These are phyloP conservation scores for Raddia distichophylla DNA, from an alignment of 176 grass and related monocot genomes.

Conservation along the genomic window DNA sequence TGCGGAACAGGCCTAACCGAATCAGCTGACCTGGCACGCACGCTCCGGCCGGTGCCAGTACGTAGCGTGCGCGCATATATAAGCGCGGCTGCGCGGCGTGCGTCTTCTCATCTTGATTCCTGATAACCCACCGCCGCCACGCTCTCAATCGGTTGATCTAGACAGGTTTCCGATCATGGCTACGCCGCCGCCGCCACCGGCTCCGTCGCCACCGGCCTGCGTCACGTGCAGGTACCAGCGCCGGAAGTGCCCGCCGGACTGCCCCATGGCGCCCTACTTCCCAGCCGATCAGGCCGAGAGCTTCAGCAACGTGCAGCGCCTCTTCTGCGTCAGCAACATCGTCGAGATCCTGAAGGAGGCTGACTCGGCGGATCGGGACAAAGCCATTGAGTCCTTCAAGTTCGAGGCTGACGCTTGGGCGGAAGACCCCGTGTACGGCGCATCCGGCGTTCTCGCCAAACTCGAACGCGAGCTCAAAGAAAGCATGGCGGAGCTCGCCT, in stretches of 20 bases:
- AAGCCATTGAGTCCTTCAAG: slow-evolving; percentile 25
- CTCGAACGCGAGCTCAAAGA: no score
- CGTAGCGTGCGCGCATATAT: no score
- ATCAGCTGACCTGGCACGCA: no score
- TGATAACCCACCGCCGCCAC: no score
- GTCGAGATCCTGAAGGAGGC: background rate
- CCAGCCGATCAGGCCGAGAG: background rate
- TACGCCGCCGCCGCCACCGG: no score
- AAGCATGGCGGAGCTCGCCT: no score
- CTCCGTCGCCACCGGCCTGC: background rate
- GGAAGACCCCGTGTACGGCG: slow-evolving; percentile 32
- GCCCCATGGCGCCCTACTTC: slow-evolving; percentile 43
- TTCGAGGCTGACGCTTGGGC: slow-evolving; percentile 26
- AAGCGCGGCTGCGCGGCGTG: no score
- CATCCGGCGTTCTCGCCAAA: background rate
- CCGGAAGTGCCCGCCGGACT: slow-evolving; percentile 36
- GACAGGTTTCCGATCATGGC: no score
- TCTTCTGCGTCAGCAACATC: slow-evolving; percentile 48
- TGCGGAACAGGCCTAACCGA: no score
- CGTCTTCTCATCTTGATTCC: no score
- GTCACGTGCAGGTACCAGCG: slow-evolving; percentile 47
- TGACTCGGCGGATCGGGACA: background rate
- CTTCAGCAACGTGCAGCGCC: slow-evolving; percentile 37
- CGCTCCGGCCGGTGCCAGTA: no score
- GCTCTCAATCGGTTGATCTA: no score